phyloP scores from a whole-genome alignment of 2,329 filamentous ascomycete genomes.

The Xylaria sp. region DNA sequence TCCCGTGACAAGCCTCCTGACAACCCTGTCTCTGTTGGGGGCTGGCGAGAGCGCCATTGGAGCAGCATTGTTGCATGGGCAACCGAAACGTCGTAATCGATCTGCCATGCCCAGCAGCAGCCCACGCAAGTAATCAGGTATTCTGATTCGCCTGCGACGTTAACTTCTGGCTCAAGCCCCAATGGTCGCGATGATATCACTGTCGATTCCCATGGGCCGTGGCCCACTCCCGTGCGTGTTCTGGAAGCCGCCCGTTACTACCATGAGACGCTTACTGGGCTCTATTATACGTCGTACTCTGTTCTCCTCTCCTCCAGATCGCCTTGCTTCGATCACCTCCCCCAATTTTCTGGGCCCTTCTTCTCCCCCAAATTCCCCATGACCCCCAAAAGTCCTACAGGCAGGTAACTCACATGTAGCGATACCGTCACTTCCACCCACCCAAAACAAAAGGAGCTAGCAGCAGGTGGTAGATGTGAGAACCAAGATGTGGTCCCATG shows the following conservation, averaged over 20 bases:
- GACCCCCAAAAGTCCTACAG: neutral
- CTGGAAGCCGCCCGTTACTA: neutral
- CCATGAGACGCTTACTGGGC: neutral
- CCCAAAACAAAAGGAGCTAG: neutral
- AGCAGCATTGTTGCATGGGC: neutral
- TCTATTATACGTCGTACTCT: neutral
- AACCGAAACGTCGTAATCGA: neutral
- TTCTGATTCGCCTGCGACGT: neutral
- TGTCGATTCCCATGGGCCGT: neutral
- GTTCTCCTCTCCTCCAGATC: neutral
- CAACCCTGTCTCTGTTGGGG: neutral
- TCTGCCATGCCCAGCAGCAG: neutral
- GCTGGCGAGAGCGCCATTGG: neutral
- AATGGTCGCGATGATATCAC: neutral
- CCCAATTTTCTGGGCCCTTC: neutral
- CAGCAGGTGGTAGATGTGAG: neutral
- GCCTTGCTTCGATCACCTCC: neutral
- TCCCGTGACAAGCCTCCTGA: neutral
- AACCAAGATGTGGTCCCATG: neutral
- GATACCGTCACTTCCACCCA: slow-evolving; percentile 1
- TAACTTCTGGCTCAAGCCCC: neutral
- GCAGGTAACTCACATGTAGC: slow-evolving; percentile 4
- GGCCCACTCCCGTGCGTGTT: neutral
- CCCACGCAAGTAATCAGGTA: neutral
- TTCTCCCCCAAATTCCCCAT: no score